Percentiles rank a stretch among this genome's conserved stretches.
phyloP scores from a whole-genome alignment of 768 basidiomycete species.

The Mycena indigotica region DNA sequence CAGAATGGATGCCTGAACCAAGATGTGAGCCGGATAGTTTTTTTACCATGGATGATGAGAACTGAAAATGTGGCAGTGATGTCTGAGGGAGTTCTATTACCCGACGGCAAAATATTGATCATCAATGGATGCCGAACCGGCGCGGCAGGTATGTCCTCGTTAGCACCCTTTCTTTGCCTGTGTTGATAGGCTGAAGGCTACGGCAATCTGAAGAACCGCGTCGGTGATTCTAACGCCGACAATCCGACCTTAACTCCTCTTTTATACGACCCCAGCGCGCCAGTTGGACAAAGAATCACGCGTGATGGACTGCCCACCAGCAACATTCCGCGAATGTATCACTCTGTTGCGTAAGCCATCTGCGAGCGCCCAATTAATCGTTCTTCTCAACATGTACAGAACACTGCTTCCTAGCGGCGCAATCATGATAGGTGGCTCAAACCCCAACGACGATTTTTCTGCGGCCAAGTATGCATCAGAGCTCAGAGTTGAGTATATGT shows the following conservation, averaged over 20 bases:
- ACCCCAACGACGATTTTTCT: conserved; percentile 32
- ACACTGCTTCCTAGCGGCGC: conserved; percentile 10
- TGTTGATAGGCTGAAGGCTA: neutral
- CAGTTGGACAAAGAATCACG: conserved; percentile 29
- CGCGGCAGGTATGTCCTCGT: conserved; percentile 16
- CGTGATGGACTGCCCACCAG: conserved; percentile 28
- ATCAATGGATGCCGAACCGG: conserved; percentile 31
- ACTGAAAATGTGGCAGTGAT: conserved; percentile 4
- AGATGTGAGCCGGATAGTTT: conserved; percentile 12
- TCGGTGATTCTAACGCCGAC: conserved; percentile 36
- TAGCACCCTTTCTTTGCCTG: neutral
- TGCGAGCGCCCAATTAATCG: too few relatives aligned
- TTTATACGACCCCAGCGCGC: conserved; percentile 30
- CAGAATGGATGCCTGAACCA: conserved; percentile 31
- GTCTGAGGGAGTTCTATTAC: conserved; percentile 23
- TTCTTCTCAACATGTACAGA: too few relatives aligned
- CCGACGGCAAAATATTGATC: conserved; percentile 32
- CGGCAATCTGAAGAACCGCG: conserved; percentile 11
- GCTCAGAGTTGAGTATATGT: conserved; percentile 23
- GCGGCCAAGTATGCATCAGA: conserved; percentile 17
- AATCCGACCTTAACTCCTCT: conserved; percentile 29
- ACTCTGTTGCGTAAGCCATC: conserved; percentile 33
- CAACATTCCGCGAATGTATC: conserved; percentile 32
- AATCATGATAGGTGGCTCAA: conserved; percentile 28
- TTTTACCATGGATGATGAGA: neutral